Conservation (phyloP, 2,329 filamentous ascomycete genomes). For the Keithomyces neogunnii region DNA sequence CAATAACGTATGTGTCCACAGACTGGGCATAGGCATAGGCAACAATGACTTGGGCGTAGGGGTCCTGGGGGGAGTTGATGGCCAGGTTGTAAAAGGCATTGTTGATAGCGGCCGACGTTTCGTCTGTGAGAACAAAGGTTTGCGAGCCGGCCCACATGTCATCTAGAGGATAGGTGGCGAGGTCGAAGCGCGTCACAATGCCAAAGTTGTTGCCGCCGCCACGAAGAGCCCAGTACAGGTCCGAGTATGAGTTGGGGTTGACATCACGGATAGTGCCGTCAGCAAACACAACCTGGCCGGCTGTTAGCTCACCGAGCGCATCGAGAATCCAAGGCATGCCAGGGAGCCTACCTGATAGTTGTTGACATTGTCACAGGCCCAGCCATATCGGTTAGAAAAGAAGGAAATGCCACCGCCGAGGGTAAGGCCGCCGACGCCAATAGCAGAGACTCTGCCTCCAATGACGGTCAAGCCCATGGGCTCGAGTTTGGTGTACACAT, state of each 20-base stretch:
- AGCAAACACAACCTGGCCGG: constrained; percentile 31
- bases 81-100: constrained; percentile 14
- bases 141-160: constrained; percentile 28
- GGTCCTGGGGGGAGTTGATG: constrained; percentile 12
- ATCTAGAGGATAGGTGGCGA: constrained; percentile 27
- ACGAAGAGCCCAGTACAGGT: constrained; percentile 49
- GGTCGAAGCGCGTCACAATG: constrained; percentile 42
- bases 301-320: not conserved
- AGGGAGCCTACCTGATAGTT: constrained; percentile 6
- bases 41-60: constrained; percentile 14
- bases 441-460: constrained; percentile 14
- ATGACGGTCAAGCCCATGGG: constrained; percentile 12
- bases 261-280: constrained; percentile 34
- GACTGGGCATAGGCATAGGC: constrained; percentile 15
- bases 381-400: constrained; percentile 14
- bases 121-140: constrained; percentile 10
- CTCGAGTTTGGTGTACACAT: constrained; percentile 13
- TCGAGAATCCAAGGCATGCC: not conserved
- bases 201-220: constrained; percentile 50
- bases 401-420: constrained; percentile 18
- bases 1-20: constrained; percentile 10
- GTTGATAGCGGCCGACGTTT: constrained; percentile 12
- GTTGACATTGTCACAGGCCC: constrained; percentile 15
- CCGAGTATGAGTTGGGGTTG: constrained; percentile 29
- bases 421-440: constrained; percentile 16